A percentile compares a stretch with the other conserved stretches of the same genome.
Evolutionary conservation across 768 basidiomycete species (phyloP).

Genomic region (Rubroboletus pulcherrimus): DNA sequence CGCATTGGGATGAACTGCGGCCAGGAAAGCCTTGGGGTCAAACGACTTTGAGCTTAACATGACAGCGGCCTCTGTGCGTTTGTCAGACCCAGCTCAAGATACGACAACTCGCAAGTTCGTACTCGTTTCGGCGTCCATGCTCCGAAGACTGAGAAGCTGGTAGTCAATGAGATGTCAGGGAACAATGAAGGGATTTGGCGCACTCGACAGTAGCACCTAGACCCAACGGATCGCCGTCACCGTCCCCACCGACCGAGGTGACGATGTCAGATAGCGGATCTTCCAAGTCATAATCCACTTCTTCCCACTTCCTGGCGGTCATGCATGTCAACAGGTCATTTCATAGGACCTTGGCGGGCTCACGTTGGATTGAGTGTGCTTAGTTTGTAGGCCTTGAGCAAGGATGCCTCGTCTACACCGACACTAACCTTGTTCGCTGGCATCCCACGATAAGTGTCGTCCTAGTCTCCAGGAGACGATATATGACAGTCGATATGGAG

Average conservation of each 20-base stretch:
- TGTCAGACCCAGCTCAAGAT: constrained; percentile 7
- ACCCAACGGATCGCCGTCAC: constrained; percentile 75
- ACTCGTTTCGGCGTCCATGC: constrained; percentile 77
- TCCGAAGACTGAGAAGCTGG: constrained; percentile 44
- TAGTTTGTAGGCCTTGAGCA: constrained; percentile 87
- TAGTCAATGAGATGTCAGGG: constrained; percentile 1
- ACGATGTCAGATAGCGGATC: constrained; percentile 70
- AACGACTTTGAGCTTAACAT: constrained; percentile 91
- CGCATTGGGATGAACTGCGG: constrained; percentile 89
- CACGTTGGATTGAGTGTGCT: constrained; percentile 75
- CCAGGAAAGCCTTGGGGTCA: constrained; percentile 91
- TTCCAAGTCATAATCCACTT: constrained; percentile 80
- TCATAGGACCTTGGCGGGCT: constrained; percentile 5
- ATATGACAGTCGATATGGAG: too few species aligned
- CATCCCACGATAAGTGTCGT: constrained; percentile 9
- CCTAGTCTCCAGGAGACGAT: too few species aligned
- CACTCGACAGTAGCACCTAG: constrained; percentile 64
- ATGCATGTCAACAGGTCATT: constrained; percentile 5
- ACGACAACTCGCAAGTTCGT: constrained; percentile 26
- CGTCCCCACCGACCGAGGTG: constrained; percentile 53
- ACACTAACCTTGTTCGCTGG: constrained; percentile 54
- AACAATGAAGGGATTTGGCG: constrained; percentile 17
- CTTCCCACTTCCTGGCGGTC: constrained; percentile 75
- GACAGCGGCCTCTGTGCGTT: constrained; percentile 64
- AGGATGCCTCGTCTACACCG: constrained; percentile 71